Base-by-base conservation (phyloP, 805 yeast genomes). In the Schizosaccharomyces lindneri region DNA sequence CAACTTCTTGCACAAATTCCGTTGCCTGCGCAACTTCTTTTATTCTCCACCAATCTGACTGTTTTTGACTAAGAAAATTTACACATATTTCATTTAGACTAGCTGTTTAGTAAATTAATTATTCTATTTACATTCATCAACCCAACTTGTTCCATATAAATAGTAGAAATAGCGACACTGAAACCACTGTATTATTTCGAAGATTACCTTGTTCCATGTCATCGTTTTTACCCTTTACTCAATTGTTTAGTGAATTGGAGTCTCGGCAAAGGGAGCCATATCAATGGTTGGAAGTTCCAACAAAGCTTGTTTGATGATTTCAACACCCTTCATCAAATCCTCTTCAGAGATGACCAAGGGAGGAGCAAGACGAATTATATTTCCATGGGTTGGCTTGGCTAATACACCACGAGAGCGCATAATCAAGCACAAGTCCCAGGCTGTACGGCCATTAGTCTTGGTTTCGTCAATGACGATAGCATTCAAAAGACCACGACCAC, bases 341-440 rank as follows among this genome's bases (percentile, higher is more conserved):
- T 84, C 90, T 70, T 88, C 83, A 41, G 89, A 79, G 66, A 90
- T 90, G 51, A 88, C 94, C 71, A 90, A 76, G 29, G 97, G 97
- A 63, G 97, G 97, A 11, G 97, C 96, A 71, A 90, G 77, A 76
- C 97, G 84, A 70, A 90, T 89, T 68, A 90, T 89, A 72, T 88
- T 84, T 68, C 88, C 95, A 71, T 90, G 97, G 1, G 97, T 89
- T 66, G 97, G 97, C 75, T 89, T 90, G 65, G 97, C 97, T 69
- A 89, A 76, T 17, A 90, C 84, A 63, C 97, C 97, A 64, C 81
- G 76, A 62, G 85, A 81, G 73, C 85, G 87, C 93, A 90, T 84
- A 67, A 86, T 74, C 67, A 90, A 71, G 75, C 97, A 90, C 66
- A 90, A 77, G 70, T 90, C 97, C 97, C 97, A 90, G 3, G 97